phyloP scores from a whole-genome alignment of 1,139 yeast genomes.

The Sugiyamaella xylanicola region DNA sequence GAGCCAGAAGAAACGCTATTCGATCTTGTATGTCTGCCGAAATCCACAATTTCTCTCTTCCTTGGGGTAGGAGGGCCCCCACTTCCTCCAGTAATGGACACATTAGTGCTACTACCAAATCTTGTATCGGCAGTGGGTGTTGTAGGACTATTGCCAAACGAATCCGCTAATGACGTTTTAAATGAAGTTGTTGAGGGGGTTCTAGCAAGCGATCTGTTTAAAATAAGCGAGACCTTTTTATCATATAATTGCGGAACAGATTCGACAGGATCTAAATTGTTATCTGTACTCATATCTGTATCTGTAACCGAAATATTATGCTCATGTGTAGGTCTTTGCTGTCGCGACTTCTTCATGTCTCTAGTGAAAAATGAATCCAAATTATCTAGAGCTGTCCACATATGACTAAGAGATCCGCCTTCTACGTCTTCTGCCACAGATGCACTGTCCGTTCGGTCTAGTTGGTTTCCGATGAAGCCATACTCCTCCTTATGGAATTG shows the following conservation, averaged over 20 bases:
- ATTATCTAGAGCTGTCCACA: conserved; percentile 96
- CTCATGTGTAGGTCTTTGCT: conserved; percentile 27
- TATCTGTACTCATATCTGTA: conserved; percentile 48
- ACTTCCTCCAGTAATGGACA: conserved; percentile 14
- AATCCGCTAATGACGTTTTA: conserved; percentile 62
- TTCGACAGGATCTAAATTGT: conserved; percentile 52
- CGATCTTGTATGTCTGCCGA: conserved; percentile 19
- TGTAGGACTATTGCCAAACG: conserved; percentile 36
- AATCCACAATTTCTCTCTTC: conserved; percentile 30
- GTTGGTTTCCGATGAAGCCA: conserved; percentile 21
- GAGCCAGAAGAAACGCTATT: conserved; percentile 9
- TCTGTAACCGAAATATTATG: conserved; percentile 45
- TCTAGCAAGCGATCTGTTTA: conserved; percentile 73
- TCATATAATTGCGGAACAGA: conserved; percentile 80
- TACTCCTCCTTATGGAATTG: conserved; percentile 60
- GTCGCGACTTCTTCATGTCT: conserved; percentile 43
- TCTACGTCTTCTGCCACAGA: conserved; percentile 58
- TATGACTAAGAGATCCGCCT: conserved; percentile 81
- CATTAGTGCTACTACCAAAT: conserved; percentile 12
- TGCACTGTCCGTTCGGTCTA: conserved; percentile 32
- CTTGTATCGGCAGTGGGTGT: conserved; percentile 23
- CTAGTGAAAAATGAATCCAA: conserved; percentile 89
- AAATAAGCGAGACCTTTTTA: conserved; percentile 72
- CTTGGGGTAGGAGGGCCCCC: conserved; percentile 19
- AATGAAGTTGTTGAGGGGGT: conserved; percentile 77